Evolutionary conservation across 2,329 filamentous ascomycete species (phyloP), one percentile per base, ranked within the genome.

Genomic region (Epichloe brachyelytri): DNA sequence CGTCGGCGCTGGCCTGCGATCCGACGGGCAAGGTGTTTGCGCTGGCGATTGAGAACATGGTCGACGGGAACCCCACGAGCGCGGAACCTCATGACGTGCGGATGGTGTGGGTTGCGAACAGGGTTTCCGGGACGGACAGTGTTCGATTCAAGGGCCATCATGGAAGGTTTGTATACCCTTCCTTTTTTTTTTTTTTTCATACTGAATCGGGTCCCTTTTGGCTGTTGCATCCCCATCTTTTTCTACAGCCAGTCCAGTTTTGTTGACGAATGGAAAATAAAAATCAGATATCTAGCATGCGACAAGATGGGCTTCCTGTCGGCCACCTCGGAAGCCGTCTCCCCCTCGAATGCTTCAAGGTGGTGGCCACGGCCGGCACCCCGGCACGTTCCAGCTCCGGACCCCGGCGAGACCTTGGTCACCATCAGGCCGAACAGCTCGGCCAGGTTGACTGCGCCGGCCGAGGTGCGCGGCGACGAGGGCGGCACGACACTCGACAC

Each of bases 21-120:
- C 81, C 86, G 41, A 84, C 81, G 55, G 93, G 93, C 53, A 87
- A 86, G 62, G 85, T 97, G 15, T 98, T 95, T 67, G 77, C 86
- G 5, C 82, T 86, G 58, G 71, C 76, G 14, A 72, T 98, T 47
- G 88, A 95, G 72, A 96, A 97, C 64, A 83, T 95, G 37, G 78
- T 95, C 54, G 90, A 96, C 52, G 82, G 75, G 26, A 85, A 95
- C 63, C 79, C 87, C 3, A 67, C 76, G n/a, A 95, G 82, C 5
- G 88, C 91, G 8, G 93, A 98, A 69, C 93, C 93, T 47, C 90
- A 96, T 67, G 90, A 97, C 65, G 90, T 97, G 54, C 77, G 91
- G 54, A 90, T 96, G 71, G 93, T 98, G 15, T 98, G 91, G 87
- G 80, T 97, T 57, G 88, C 87, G 54, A 95, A 86, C 59, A 79